Percentiles rank a stretch among this genome's conserved stretches.
Evolutionary conservation across 2,329 filamentous ascomycete species (phyloP).

Genomic region (Leptographium lundbergii): DNA sequence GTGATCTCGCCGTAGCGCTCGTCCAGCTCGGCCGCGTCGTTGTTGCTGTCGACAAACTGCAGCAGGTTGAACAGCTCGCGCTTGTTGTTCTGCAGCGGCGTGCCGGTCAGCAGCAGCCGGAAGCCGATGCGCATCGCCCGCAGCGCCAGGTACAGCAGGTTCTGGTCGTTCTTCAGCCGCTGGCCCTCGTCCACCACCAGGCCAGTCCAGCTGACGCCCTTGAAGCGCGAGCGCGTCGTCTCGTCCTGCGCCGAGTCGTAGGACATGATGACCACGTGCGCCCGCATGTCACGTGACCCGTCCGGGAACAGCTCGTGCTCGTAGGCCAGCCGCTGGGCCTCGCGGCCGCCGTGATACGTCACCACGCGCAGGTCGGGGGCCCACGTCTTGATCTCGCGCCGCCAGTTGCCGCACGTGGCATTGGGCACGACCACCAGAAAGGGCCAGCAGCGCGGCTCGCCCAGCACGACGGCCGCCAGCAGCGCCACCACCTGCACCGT

Average conservation of each 20-base stretch:
- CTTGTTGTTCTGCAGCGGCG: slow-evolving; percentile 90
- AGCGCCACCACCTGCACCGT: slow-evolving; percentile 87
- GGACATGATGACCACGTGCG: slow-evolving; percentile 87
- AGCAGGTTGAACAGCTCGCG: slow-evolving; percentile 92
- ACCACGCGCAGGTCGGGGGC: slow-evolving; percentile 75
- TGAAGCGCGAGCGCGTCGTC: slow-evolving; percentile 52
- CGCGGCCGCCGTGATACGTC: slow-evolving; percentile 74
- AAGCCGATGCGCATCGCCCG: slow-evolving; percentile 65
- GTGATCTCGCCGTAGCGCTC: slow-evolving; percentile 65
- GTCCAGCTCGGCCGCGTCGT: slow-evolving; percentile 62
- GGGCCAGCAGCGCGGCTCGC: slow-evolving; percentile 66
- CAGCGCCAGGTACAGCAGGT: slow-evolving; percentile 65
- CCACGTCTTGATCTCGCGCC: slow-evolving; percentile 91
- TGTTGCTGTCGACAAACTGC: slow-evolving; percentile 70
- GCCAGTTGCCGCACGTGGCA: slow-evolving; percentile 94
- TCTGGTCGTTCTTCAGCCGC: slow-evolving; percentile 85
- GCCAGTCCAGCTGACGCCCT: slow-evolving; percentile 66
- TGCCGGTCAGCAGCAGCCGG: slow-evolving; percentile 77
- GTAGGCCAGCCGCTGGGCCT: slow-evolving; percentile 63
- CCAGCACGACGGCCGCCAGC: slow-evolving; percentile 58
- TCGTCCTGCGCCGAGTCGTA: slow-evolving; percentile 80
- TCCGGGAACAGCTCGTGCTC: slow-evolving; percentile 75
- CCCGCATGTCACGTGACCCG: slow-evolving; percentile 55
- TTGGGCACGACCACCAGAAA: slow-evolving; percentile 92
- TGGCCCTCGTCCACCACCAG: slow-evolving; percentile 93